Conservation (phyloP, 1,284 basidiomycete species). For the Melampsora allii-populina region DNA sequence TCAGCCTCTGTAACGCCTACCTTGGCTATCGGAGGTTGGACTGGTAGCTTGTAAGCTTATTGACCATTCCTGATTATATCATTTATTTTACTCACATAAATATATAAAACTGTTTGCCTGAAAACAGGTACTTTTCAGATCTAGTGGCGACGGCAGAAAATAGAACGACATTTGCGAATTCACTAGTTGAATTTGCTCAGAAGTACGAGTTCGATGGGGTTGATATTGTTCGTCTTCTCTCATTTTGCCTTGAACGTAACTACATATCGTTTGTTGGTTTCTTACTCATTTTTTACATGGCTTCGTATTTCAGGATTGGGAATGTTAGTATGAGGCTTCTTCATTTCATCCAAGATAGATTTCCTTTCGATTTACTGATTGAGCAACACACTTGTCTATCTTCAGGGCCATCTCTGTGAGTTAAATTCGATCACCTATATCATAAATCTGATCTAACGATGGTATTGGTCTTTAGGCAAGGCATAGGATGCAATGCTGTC, state of each 20-base stretch:
- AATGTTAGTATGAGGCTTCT: constrained; percentile 27
- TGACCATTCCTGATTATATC: not conserved
- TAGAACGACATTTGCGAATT: constrained; percentile 20
- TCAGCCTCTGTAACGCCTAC: constrained; percentile 18
- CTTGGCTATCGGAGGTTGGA: constrained; percentile 30
- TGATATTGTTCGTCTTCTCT: not conserved
- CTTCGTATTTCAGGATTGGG: constrained; percentile 15
- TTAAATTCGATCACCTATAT: constrained; percentile 4
- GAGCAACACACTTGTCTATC: too few species aligned
- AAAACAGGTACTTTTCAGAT: constrained; percentile 25
- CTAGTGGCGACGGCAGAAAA: constrained; percentile 33
- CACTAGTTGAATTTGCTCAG: constrained; percentile 27
- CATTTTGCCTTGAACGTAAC: too few species aligned
- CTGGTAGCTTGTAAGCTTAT: constrained; percentile 14
- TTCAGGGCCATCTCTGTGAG: constrained; percentile 26
- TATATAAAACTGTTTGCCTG: not conserved
- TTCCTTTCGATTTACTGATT: not conserved
- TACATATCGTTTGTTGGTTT: too few species aligned
- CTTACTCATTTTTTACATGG: too few species aligned
- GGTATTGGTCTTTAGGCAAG: constrained; percentile 10
- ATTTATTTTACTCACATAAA: not conserved
- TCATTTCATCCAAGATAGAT: not conserved
- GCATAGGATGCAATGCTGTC: constrained; percentile 37
- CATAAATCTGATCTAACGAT: not conserved
- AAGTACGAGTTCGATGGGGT: constrained; percentile 38